A percentile compares a stretch with the other conserved stretches of the same genome.
Evolutionary conservation across 202 grass and related monocot genomes (phyloP).

Genomic region (Saccharum hybrid): DNA sequence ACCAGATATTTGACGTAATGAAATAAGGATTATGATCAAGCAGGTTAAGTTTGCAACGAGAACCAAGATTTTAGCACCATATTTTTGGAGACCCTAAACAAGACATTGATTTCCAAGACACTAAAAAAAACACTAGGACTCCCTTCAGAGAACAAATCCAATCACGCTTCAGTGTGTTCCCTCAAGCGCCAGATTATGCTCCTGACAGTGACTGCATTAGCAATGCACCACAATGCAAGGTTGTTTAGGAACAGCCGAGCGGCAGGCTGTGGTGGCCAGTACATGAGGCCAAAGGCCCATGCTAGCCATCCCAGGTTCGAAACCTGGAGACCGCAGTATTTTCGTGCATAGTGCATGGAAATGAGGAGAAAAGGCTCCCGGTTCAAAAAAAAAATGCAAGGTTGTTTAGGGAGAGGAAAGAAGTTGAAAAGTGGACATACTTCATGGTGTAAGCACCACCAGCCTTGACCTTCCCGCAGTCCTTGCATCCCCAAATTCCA

Average conservation of each 20-base stretch:
- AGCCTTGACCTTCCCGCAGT: constrained; percentile 93
- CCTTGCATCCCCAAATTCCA: constrained; percentile 98
- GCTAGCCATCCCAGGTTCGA: no score
- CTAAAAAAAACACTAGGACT: constrained; percentile 4
- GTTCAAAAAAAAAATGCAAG: no score
- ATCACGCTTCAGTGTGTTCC: not conserved
- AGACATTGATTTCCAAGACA: constrained; percentile 8
- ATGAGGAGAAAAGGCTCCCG: no score
- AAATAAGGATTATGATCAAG: no score
- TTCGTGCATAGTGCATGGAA: no score
- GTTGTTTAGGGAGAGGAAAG: no score
- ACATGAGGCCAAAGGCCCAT: no score
- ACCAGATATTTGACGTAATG: no score
- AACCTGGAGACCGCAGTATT: no score
- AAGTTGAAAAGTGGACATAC: no score
- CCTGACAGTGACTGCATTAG: constrained; percentile 92
- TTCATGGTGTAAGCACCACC: constrained; percentile 16
- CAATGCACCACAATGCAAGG: constrained; percentile 44
- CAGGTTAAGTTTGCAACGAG: not conserved
- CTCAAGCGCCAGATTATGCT: constrained; percentile 73
- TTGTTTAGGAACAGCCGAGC: no score
- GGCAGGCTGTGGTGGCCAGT: no score
- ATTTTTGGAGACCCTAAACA: not conserved
- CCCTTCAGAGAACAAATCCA: constrained; percentile 35
- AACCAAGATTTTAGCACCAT: not conserved